phyloP scores from a whole-genome alignment of 345 rosid species.

The Brassica juncea region DNA sequence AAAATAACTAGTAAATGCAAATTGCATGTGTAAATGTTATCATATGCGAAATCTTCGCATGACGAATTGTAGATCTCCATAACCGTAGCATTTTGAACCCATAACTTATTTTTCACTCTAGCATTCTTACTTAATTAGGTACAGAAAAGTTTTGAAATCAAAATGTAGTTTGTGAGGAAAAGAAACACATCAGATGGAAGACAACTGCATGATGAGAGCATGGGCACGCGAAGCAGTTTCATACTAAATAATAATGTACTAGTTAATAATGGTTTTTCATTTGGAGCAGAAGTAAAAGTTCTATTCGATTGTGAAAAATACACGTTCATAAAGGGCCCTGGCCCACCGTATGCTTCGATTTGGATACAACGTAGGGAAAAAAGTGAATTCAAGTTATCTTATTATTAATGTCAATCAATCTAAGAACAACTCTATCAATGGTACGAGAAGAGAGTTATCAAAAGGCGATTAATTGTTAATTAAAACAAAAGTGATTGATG shows the following conservation, averaged over 20 bases:
- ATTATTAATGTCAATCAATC: not conserved
- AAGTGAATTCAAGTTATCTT: not conserved
- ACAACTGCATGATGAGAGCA: constrained; percentile 28
- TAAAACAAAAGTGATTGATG: too few relatives aligned
- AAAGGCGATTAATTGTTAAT: too few relatives aligned
- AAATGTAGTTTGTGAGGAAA: not conserved
- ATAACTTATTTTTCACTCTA: not conserved
- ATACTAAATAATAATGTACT: not conserved
- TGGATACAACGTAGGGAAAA: not conserved
- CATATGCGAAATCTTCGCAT: constrained; percentile 3
- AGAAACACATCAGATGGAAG: constrained; percentile 27
- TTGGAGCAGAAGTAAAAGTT: not conserved
- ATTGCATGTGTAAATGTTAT: not conserved
- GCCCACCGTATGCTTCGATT: constrained; percentile 12
- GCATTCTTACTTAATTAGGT: not conserved
- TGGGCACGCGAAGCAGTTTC: constrained; percentile 19
- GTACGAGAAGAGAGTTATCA: too few relatives aligned
- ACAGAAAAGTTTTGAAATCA: not conserved
- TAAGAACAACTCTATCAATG: too few relatives aligned
- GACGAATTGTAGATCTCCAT: not conserved
- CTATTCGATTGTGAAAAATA: constrained; percentile 1
- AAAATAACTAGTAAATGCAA: not conserved
- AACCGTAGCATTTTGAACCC: not conserved
- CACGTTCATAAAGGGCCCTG: constrained; percentile 13
- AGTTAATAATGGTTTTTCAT: not conserved